A percentile compares a stretch with the other conserved stretches of the same genome.
phyloP scores from a whole-genome alignment of 1,139 yeast genomes.

The Taphrina populina region DNA sequence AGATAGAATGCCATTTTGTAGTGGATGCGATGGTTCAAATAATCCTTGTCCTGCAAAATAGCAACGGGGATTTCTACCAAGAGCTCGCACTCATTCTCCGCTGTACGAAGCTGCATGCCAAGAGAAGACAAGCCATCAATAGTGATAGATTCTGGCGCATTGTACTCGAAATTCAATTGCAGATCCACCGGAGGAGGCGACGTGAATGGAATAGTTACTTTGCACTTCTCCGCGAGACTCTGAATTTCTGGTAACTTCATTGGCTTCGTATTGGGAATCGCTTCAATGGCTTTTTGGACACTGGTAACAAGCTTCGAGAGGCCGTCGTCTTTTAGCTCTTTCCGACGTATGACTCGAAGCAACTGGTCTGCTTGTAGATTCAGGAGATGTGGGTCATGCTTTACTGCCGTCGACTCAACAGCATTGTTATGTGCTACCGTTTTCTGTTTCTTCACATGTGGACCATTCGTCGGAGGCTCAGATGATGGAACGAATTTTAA shows the following conservation, averaged over 20 bases:
- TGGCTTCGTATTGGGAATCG: neutral
- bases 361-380: constrained; percentile 18
- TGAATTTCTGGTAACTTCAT: constrained; percentile 6
- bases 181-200: constrained; percentile 6
- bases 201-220: neutral
- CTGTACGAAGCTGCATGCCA: neutral
- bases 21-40: constrained; percentile 80
- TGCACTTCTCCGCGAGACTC: neutral
- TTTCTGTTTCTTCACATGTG: constrained; percentile 24
- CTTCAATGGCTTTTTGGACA: constrained; percentile 2
- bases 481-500: constrained; percentile 14
- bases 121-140: neutral
- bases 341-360: neutral
- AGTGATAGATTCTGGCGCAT: neutral
- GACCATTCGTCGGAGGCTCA: constrained; percentile 20
- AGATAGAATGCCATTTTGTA: constrained; percentile 86
- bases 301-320: constrained; percentile 9
- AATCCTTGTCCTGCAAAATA: constrained; percentile 81
- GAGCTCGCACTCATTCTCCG: neutral
- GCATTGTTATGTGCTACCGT: neutral
- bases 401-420: neutral
- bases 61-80: constrained; percentile 14
- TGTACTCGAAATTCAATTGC: constrained; percentile 11
- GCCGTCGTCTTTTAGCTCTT: neutral
- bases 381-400: constrained; percentile 4